Base-by-base conservation (phyloP, 257 asterid species). In the Solanum dulcamara region DNA sequence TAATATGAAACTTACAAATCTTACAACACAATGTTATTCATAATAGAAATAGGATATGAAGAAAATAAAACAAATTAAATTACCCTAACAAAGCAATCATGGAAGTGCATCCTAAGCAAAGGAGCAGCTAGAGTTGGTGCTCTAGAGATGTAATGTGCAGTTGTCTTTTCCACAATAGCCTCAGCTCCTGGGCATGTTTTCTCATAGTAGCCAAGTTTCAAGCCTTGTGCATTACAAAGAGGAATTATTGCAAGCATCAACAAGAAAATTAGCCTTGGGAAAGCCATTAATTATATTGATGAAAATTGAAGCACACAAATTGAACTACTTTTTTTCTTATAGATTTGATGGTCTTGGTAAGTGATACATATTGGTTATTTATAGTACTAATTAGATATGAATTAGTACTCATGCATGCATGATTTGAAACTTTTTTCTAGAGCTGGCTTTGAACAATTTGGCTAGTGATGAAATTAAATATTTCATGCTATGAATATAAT, bases 31-130 rank as follows among this genome's bases (percentile, higher is more conserved):
- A n/a, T n/a, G n/a, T n/a, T n/a, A n/a, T n/a, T n/a, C n/a, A n/a
- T n/a, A n/a, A n/a, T n/a, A n/a, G n/a, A n/a, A n/a, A n/a, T n/a
- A n/a, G n/a, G n/a, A n/a, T n/a, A n/a, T n/a, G n/a, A n/a, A 64
- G 10, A 22, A 30, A 10, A 42, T 3, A 9, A 17, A 7, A 5
- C 2, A 5, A 51, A 5, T 79, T 2, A 0, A 60, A 60, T 4
- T 89, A 90, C 93, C 86, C 81, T 88, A 26, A 92, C 91, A 44
- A 92, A 92, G 74, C 94, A 92, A 46, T 92, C 93, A 17, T 92
- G 95, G 53, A 88, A 92, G 66, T 91, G 95, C 79, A 90, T 60
- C 15, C 95, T 89, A 28, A 87, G 72, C 48, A 84, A 40, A 15
- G 86, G 85, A 79, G 66, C 77, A 20, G 60, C 85, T 24, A 83